These are phyloP conservation scores for Entamoeba moshkovskii DNA, from an alignment of 208 protist species.

Conservation along the genomic window DNA sequence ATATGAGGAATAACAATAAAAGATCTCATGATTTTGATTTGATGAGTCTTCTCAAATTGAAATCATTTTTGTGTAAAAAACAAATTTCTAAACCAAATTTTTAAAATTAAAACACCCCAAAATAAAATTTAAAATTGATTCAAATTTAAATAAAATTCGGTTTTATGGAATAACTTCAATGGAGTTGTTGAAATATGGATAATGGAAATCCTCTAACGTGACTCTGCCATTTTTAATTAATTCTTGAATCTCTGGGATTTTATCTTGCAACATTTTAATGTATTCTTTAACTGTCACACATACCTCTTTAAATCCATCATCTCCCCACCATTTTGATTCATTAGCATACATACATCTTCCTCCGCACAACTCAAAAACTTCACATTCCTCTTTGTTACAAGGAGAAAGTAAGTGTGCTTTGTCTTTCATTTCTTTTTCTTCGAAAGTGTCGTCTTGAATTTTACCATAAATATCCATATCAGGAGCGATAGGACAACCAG, in stretches of 20 bases:
- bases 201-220: neutral
- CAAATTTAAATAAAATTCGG: too few species aligned
- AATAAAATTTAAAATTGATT: too few species aligned
- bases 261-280: neutral
- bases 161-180: conserved; percentile 4
- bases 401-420: neutral
- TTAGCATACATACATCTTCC: conserved; percentile 36
- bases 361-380: conserved; percentile 15
- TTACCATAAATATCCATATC: conserved; percentile 26
- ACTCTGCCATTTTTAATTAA: neutral
- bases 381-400: conserved; percentile 20
- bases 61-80: too few species aligned
- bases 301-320: conserved; percentile 21
- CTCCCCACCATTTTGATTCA: conserved; percentile 24
- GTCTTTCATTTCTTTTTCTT: neutral
- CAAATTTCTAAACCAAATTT: too few species aligned
- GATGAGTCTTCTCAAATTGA: too few species aligned
- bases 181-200: neutral
- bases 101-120: too few species aligned
- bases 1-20: too few species aligned
- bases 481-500: conserved; percentile 24
- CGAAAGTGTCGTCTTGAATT: neutral
- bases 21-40: too few species aligned
- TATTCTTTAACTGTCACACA: conserved; percentile 21
- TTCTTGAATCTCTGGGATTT: neutral